Evolutionary conservation across 768 basidiomycete genomes (phyloP), one percentile per base, ranked within the genome.

Genomic region (Russula dissimulans): DNA sequence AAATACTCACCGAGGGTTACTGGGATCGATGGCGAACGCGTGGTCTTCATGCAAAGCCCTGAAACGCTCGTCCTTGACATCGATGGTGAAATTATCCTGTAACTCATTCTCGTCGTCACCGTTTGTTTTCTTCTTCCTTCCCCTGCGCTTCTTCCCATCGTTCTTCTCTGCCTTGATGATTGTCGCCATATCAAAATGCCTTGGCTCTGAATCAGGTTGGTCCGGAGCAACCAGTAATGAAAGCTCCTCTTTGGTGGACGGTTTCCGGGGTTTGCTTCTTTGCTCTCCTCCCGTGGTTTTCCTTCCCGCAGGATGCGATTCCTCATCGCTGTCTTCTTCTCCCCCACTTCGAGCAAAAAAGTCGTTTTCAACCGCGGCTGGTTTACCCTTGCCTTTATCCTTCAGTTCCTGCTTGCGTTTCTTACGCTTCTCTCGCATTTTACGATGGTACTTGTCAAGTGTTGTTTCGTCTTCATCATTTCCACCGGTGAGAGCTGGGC

Each of bases 11-110:
- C 86, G 90, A 70, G 95, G 93, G 74, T 97, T 90, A 55, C 83
- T 89, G 18, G 97, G 95, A 72, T 99, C 97, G 65, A 99, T 94
- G 0, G 95, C 95, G 65, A 91, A 98, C 36, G 86, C 81, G 67
- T 91, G 85, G 68, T 97, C 88, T 66, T 97, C 91, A 67, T 93
- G 89, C 46, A 98, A 69, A 22, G 81, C 86, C 69, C 83, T 83
- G 79, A 98, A 98, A 15, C 97, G 86, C 10, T 86, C 81, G 68
- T 99, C 97, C 66, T 81, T 80, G 61, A 94, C 84, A 69, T 99
- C 78, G 67, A 98, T 83, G 45, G 77, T 71, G 71, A 98, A 98
- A 61, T 85, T 82, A 54, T 86, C 85, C 69, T 95, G 90, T 34
- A 82, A 72, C 67, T 93, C 92, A 49, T 73, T 72, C 22, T 80